Evolutionary conservation across 768 basidiomycete species (phyloP).

Genomic region (Tulasnella calospora): DNA sequence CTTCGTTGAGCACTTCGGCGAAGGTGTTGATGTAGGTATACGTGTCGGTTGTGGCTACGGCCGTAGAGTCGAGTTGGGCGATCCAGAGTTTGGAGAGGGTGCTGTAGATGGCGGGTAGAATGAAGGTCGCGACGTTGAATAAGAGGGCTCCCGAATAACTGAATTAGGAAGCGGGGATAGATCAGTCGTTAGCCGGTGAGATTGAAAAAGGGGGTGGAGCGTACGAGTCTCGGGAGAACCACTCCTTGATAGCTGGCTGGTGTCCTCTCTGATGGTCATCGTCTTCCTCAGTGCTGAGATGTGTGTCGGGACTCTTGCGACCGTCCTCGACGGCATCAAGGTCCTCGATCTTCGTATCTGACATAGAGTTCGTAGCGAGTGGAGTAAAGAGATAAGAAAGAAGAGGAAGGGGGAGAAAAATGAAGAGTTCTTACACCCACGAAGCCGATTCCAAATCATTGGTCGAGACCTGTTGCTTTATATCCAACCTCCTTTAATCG

Average conservation of each 20-base stretch:
- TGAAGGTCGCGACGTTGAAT: slow-evolving; percentile 30
- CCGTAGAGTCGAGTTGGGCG: slow-evolving; percentile 29
- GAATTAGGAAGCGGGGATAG: neutral
- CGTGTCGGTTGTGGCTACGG: slow-evolving; percentile 30
- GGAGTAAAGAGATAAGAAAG: neutral
- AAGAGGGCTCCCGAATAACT: slow-evolving; percentile 30
- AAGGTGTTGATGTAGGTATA: slow-evolving; percentile 30
- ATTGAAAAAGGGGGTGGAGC: neutral
- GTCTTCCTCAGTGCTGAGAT: neutral
- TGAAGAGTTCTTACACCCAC: neutral
- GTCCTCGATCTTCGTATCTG: neutral
- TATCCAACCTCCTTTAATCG: neutral
- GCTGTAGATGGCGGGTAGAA: slow-evolving; percentile 30
- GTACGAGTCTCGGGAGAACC: neutral
- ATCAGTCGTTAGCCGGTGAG: neutral
- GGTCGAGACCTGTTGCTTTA: neutral
- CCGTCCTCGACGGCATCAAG: neutral
- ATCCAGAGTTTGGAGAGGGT: slow-evolving; percentile 32
- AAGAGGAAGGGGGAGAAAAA: neutral
- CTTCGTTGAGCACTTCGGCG: slow-evolving; percentile 31
- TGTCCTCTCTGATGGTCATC: neutral
- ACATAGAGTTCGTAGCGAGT: neutral
- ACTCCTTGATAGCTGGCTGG: neutral
- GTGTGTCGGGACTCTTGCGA: neutral
- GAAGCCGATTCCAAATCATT: neutral